Conservation (phyloP, 106 monocot genomes). For the Narthecium ossifragum region DNA sequence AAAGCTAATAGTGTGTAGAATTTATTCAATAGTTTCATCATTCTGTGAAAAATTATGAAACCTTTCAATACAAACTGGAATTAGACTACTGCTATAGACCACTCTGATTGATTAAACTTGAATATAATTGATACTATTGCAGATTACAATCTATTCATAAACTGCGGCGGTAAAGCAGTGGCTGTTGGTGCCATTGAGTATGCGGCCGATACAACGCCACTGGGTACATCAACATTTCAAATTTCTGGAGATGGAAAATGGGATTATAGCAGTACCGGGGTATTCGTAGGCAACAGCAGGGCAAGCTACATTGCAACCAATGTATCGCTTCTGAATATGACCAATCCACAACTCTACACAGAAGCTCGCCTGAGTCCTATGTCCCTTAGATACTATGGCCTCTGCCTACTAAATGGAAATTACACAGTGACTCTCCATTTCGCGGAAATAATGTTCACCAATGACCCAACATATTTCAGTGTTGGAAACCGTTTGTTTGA, state of each 20-base stretch:
- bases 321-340: slow-evolving; percentile 15
- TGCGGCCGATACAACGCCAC: slow-evolving; percentile 17
- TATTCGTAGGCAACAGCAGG: slow-evolving; percentile 14
- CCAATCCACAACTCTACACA: slow-evolving; percentile 28
- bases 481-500: slow-evolving; percentile 46
- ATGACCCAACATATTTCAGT: slow-evolving; percentile 30
- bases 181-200: slow-evolving; percentile 18
- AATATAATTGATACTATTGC: neutral
- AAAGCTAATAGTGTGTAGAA: slow-evolving; percentile 36
- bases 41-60: neutral
- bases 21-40: neutral
- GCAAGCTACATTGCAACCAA: slow-evolving; percentile 24
- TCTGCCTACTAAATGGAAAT: slow-evolving; percentile 38
- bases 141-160: slow-evolving; percentile 56
- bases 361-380: slow-evolving; percentile 33
- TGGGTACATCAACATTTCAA: slow-evolving; percentile 24
- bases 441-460: slow-evolving; percentile 45
- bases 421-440: slow-evolving; percentile 48
- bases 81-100: too few relatives aligned
- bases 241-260: slow-evolving; percentile 30
- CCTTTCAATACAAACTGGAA: too few relatives aligned
- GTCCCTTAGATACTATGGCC: slow-evolving; percentile 51
- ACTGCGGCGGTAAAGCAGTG: slow-evolving; percentile 38
- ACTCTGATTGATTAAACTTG: too few relatives aligned
- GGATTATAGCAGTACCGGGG: slow-evolving; percentile 47